phyloP scores from a whole-genome alignment of 2,329 filamentous ascomycete species.

The Cladobotryum protrusum region DNA sequence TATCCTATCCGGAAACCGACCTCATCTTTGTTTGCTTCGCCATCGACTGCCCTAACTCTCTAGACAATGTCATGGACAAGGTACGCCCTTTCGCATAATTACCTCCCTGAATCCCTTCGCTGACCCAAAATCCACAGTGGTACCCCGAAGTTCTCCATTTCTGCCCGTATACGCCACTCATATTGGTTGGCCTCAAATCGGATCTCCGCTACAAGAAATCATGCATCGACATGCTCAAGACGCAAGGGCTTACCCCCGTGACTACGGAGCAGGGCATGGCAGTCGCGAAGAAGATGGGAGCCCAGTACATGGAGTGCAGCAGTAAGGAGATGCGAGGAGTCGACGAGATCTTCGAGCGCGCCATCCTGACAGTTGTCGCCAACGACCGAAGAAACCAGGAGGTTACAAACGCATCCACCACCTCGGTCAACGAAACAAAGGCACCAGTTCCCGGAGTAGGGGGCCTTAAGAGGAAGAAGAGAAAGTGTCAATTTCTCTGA shows the following conservation, averaged over 20 bases:
- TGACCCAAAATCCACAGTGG: slow-evolving; percentile 61
- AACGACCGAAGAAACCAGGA: slow-evolving; percentile 65
- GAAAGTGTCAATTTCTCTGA: slow-evolving; percentile 75
- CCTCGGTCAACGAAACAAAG: slow-evolving; percentile 32
- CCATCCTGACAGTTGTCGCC: slow-evolving; percentile 82
- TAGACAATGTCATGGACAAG: slow-evolving; percentile 99
- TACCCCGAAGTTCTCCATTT: slow-evolving; percentile 99
- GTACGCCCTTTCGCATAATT: slow-evolving; percentile 40
- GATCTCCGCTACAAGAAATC: slow-evolving; percentile 93
- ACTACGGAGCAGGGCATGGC: slow-evolving; percentile 82
- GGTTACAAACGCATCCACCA: slow-evolving; percentile 36
- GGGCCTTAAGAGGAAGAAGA: slow-evolving; percentile 70
- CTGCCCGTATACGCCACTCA: slow-evolving; percentile 92
- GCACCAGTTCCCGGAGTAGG: slow-evolving; percentile 38
- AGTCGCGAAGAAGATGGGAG: slow-evolving; percentile 90
- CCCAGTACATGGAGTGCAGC: slow-evolving; percentile 95
- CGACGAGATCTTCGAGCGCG: slow-evolving; percentile 90
- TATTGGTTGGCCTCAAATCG: slow-evolving; percentile 94
- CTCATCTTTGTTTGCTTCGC: slow-evolving; percentile 98
- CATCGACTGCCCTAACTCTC: slow-evolving; percentile 95
- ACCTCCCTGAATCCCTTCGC: slow-evolving; percentile 3
- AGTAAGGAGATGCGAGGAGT: slow-evolving; percentile 96
- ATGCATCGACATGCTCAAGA: slow-evolving; percentile 97
- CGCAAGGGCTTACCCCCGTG: slow-evolving; percentile 91
- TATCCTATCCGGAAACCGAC: slow-evolving; percentile 97